These are phyloP conservation scores for Ruellia speciosa DNA, from an alignment of 305 asterid genomes.

Conservation along the genomic window DNA sequence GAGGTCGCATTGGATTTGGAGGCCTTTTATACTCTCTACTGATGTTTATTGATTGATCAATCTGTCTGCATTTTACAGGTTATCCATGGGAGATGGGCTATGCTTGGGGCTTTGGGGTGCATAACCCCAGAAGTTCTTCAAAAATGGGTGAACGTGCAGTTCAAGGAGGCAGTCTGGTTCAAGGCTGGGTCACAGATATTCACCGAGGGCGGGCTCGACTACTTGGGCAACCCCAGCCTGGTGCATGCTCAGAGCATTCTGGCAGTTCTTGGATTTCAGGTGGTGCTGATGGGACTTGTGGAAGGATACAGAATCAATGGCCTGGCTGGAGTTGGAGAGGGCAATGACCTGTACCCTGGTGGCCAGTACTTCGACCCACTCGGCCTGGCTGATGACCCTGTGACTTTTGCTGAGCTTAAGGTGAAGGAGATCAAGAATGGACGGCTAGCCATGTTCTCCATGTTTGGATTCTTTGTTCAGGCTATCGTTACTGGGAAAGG, in stretches of 20 bases:
- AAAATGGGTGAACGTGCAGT: slow-evolving; percentile 42
- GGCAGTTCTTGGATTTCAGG: slow-evolving; percentile 69
- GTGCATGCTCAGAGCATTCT: slow-evolving; percentile 80
- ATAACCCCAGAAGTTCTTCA: slow-evolving; percentile 66
- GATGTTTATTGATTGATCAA: neutral
- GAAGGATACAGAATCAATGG: slow-evolving; percentile 73
- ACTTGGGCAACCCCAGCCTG: slow-evolving; percentile 67
- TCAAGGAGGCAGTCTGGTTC: slow-evolving; percentile 82
- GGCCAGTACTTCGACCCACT: slow-evolving; percentile 83
- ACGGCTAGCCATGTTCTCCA: slow-evolving; percentile 66
- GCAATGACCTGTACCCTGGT: slow-evolving; percentile 72
- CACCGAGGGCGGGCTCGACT: slow-evolving; percentile 67
- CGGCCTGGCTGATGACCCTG: slow-evolving; percentile 64
- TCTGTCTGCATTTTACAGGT: slow-evolving; percentile 34
- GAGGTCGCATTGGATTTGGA: too few species aligned
- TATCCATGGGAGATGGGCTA: slow-evolving; percentile 74
- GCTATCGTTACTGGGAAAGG: slow-evolving; percentile 64
- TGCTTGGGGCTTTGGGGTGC: slow-evolving; percentile 81
- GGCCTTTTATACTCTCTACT: too few species aligned
- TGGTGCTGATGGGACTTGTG: slow-evolving; percentile 66
- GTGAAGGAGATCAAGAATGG: slow-evolving; percentile 80
- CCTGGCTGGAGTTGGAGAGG: slow-evolving; percentile 59
- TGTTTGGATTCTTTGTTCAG: slow-evolving; percentile 65
- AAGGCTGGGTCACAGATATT: slow-evolving; percentile 75
- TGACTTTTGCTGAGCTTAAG: slow-evolving; percentile 64